phyloP scores from a whole-genome alignment of 257 asterid genomes.

The Gentiana dahurica region DNA sequence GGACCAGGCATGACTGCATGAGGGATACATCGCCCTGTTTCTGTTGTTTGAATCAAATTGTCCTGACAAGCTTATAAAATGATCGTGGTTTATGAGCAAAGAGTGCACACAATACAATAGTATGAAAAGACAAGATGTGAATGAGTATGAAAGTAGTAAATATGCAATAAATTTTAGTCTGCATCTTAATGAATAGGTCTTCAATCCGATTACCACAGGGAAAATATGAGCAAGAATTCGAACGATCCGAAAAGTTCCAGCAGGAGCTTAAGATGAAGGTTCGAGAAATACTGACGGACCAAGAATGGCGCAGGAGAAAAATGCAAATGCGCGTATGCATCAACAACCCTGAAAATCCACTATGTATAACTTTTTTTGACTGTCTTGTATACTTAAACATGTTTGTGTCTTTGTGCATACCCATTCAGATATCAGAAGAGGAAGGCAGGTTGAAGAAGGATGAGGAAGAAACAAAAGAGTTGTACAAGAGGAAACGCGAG shows the following conservation, averaged over 20 bases:
- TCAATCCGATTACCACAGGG: constrained; percentile 41
- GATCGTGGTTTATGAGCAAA: too few species aligned
- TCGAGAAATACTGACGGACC: constrained; percentile 91
- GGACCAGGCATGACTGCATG: too few species aligned
- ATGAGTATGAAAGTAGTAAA: background rate
- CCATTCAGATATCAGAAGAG: constrained; percentile 84
- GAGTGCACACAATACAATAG: too few species aligned
- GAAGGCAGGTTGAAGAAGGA: constrained; percentile 99
- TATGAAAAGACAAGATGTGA: too few species aligned
- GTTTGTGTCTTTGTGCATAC: constrained; percentile 3
- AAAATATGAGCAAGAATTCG: constrained; percentile 80
- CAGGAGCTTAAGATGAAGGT: constrained; percentile 85
- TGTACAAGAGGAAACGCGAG: constrained; percentile 98
- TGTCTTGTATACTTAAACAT: background rate
- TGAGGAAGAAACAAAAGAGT: constrained; percentile 94
- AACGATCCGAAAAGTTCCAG: constrained; percentile 73
- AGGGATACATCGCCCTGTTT: too few species aligned
- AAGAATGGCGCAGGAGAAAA: constrained; percentile 99
- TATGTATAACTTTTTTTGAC: background rate
- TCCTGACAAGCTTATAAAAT: too few species aligned
- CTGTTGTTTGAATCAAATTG: too few species aligned
- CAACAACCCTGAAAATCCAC: too few species aligned
- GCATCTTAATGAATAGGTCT: background rate
- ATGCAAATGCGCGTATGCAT: constrained; percentile 90
- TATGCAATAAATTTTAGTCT: background rate